Base-by-base conservation (phyloP, 1,284 basidiomycete genomes). In the Ganoderma lingzhi region DNA sequence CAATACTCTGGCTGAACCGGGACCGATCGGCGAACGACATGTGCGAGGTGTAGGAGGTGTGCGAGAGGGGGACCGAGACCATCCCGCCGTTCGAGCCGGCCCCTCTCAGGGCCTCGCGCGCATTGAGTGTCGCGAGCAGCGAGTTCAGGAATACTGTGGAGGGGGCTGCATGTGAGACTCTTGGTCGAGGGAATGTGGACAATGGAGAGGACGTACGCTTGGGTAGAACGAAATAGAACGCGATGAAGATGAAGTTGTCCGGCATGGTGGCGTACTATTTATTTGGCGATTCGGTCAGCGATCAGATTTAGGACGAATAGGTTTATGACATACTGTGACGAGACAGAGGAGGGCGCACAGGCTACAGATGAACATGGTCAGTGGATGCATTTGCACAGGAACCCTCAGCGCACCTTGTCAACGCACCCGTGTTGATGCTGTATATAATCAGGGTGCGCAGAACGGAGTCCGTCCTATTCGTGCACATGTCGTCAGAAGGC, bases 201-300 rank as follows among this genome's bases (percentile, higher is more conserved):
- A n/a, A 6, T n/a, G 9, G 55, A 30, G 14, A 35, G 15, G 5
- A 72, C 78, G 37, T 69, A 82, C 82, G 73, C 72, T 82, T 82
- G 53, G 79, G 78, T n/a, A 83, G 71, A 6, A 78, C 75, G 70
- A 83, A 82, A 70, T 83, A 83, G 67, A 83, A 78, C 0, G 79
- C 79, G 64, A 82, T 80, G 76, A 81, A 83, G 32, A 83, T 74
- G 69, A 82, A 81, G 67, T 81, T 78, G 55, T 77, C 70, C 23
- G 82, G 81, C 81, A 81, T 82, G 17, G 78, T 78, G 1, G 80
- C 77, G 68, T 81, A 82, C 81, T 81, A 37, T 30, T 9, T 17
- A 39, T 10, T 12, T 23, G 6, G 28, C 30, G 3, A 17, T 6
- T 37, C 35, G 35, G 35, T 59, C 35, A 59, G 35, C 8, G 32